Base-by-base conservation (phyloP, 495 filamentous ascomycete species). In the Cairneyella variabilis region DNA sequence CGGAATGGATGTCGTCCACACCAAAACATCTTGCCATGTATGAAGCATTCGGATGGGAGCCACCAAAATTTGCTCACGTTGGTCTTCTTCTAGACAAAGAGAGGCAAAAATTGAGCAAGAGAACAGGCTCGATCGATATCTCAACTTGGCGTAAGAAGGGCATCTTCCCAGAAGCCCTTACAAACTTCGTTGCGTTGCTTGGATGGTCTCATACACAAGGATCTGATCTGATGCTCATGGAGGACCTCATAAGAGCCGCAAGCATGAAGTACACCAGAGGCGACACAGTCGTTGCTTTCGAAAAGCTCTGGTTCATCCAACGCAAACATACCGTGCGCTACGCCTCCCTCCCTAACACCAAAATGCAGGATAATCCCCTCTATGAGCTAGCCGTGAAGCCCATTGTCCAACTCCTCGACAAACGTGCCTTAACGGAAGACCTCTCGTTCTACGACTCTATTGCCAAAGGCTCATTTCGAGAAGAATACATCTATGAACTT, bases 1-100 rank as follows among this genome's bases (percentile, higher is more conserved):
- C 84, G 7, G 85, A 98, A 80, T 98, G 93, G 93, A 87, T 97
- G 73, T 76, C 90, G 14, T 92, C 90, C 0, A 97, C 93, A 0
- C 91, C 90, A 2, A 85, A 91, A 62, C 93, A 98, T 69, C 70
- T 93, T 49, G 80, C 83, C 12, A 69, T 98, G 25, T 97, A 98
- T 69, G 70, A 86, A 45, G 90, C 90, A 8, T 96, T 98, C 66
- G 81, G 83, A 2, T 98, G 93, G 93, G 63, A 75, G n/a, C 82
- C 83, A 2, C 93, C 93, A 2, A 54, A 66, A 27, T 98, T 93
- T 65, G 91, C 85, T 28, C 93, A 98, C 68, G 88, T 97, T 11
- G 89, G 91, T 14, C 71, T 98, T 3, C 81, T 98, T 0, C 81
- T 88, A 14, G 85, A 96, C 63, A 67, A 77, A 54, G 70, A 83